phyloP scores from a whole-genome alignment of 202 grass and related monocot genomes.

The Carex arenaria region DNA sequence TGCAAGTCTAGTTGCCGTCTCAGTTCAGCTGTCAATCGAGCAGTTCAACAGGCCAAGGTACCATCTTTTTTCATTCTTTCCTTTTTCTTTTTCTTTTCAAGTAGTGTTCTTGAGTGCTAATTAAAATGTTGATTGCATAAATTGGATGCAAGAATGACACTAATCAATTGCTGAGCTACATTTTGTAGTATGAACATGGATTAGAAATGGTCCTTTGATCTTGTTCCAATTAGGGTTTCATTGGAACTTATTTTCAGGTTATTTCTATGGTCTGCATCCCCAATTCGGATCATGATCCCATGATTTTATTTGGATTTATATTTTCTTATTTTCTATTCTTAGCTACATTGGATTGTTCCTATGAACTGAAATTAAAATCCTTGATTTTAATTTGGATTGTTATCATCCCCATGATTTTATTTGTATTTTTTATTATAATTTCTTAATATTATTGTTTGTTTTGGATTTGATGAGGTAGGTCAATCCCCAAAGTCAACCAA shows the following conservation, averaged over 20 bases:
- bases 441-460: neutral
- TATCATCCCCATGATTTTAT: neutral
- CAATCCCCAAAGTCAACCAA: neutral
- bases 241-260: neutral
- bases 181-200: too few relatives aligned
- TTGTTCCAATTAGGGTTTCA: neutral
- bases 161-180: neutral
- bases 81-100: neutral
- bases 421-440: neutral
- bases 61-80: neutral
- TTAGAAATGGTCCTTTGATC: neutral
- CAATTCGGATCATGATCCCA: neutral
- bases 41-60: conserved; percentile 18
- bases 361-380: neutral
- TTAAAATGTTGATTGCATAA: neutral
- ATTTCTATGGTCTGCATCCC: neutral
- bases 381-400: conserved; percentile 4
- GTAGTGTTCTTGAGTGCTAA: neutral
- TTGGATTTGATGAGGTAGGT: neutral
- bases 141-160: neutral
- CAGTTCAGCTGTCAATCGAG: neutral
- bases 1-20: conserved; percentile 42
- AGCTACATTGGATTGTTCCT: neutral
- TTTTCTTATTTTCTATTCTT: neutral
- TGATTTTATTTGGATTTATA: neutral